A percentile compares a stretch with the other conserved stretches of the same genome.
Conservation (phyloP, 2,329 filamentous ascomycete species). For the Neocatenulostroma microsporum region DNA sequence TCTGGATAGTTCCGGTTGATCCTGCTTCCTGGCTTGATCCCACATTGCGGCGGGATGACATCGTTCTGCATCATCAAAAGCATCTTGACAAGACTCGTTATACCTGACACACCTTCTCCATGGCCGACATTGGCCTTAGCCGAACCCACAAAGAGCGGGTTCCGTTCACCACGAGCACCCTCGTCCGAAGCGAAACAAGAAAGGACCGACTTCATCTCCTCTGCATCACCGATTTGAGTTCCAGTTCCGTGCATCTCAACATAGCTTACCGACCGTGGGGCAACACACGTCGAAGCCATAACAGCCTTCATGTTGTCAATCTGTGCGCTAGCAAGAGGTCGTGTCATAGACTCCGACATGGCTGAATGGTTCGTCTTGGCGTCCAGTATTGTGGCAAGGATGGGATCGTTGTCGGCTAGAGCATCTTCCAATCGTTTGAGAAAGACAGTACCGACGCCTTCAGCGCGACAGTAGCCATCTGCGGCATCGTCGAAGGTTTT, state of each 20-base stretch:
- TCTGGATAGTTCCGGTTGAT: slow-evolving; percentile 57
- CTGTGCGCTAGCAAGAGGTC: slow-evolving; percentile 20
- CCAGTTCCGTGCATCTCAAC: slow-evolving; percentile 31
- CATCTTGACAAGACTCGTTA: slow-evolving; percentile 57
- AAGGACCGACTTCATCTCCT: slow-evolving; percentile 23
- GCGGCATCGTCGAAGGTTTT: slow-evolving; percentile 17
- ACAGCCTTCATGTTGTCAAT: slow-evolving; percentile 11
- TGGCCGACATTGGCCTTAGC: slow-evolving; percentile 27
- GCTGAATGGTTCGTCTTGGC: slow-evolving; percentile 23
- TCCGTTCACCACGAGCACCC: slow-evolving; percentile 4
- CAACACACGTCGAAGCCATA: slow-evolving; percentile 15
- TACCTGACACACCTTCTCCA: slow-evolving; percentile 23
- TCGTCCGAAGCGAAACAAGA: slow-evolving; percentile 16
- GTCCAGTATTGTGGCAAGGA: slow-evolving; percentile 22
- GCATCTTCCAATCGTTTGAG: slow-evolving; percentile 27
- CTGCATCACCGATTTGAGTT: slow-evolving; percentile 27
- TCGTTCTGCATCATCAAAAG: slow-evolving; percentile 58
- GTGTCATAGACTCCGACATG: slow-evolving; percentile 22
- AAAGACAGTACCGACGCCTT: slow-evolving; percentile 20
- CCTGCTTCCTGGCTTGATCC: slow-evolving; percentile 50
- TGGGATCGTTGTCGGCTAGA: slow-evolving; percentile 24
- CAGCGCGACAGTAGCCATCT: slow-evolving; percentile 22
- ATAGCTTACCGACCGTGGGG: slow-evolving; percentile 20
- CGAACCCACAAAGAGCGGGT: slow-evolving; percentile 18
- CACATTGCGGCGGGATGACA: slow-evolving; percentile 49